Evolutionary conservation across 176 grass and related monocot species (phyloP).

Genomic region (Oryza nivara): DNA sequence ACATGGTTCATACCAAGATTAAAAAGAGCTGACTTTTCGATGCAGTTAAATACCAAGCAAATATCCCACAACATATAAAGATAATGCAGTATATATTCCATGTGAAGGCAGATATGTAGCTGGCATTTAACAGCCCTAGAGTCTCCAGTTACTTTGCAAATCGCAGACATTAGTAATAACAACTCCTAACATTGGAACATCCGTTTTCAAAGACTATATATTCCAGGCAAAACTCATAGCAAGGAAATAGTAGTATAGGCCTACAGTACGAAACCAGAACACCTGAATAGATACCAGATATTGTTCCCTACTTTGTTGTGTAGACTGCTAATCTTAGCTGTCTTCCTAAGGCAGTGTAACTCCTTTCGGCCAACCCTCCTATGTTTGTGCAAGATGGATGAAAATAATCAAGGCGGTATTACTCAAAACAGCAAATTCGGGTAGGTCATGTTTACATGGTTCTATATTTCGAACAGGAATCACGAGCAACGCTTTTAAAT

Average conservation of each 20-base stretch:
- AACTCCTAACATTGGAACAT: background rate
- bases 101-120: background rate
- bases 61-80: background rate
- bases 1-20: background rate
- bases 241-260: background rate
- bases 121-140: background rate
- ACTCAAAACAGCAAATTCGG: background rate
- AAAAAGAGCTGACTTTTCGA: background rate
- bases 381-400: background rate
- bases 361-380: background rate
- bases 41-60: background rate
- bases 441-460: background rate
- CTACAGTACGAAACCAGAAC: background rate
- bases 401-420: background rate
- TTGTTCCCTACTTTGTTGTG: background rate
- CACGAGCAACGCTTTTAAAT: background rate
- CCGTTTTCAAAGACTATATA: background rate
- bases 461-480: background rate
- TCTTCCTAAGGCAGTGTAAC: constrained; percentile 1
- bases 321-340: background rate
- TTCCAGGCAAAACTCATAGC: background rate
- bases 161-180: background rate
- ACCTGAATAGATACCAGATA: background rate
- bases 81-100: background rate
- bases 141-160: background rate